phyloP scores from a whole-genome alignment of 345 rosid genomes.

The Aquilaria sinensis region DNA sequence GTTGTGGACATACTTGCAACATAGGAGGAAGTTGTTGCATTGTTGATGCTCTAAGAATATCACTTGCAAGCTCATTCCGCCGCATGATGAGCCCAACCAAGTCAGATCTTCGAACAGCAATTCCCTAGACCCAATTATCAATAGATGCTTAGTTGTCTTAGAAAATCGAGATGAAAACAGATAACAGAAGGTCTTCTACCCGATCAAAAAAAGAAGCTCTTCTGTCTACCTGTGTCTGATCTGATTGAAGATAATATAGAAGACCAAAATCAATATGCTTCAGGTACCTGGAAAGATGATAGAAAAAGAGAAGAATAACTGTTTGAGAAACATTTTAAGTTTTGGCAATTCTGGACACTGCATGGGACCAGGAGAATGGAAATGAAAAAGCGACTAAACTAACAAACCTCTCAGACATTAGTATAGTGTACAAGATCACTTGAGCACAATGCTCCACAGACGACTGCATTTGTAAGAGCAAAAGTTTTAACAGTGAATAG shows the following conservation, averaged over 20 bases:
- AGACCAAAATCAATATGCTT: conserved; percentile 79
- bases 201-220: conserved; percentile 4
- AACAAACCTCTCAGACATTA: conserved; percentile 93
- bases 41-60: conserved; percentile 67
- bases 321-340: neutral
- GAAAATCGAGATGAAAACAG: conserved; percentile 4
- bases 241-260: conserved; percentile 80
- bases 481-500: neutral
- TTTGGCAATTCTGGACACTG: neutral
- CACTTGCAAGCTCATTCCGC: conserved; percentile 89
- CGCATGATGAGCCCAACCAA: conserved; percentile 89
- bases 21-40: conserved; percentile 77
- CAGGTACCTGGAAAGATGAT: conserved; percentile 49
- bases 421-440: conserved; percentile 93
- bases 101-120: conserved; percentile 74
- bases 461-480: conserved; percentile 44
- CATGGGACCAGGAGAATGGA: neutral
- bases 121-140: conserved; percentile 46
- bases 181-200: conserved; percentile 6
- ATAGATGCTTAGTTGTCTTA: conserved; percentile 13
- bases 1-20: conserved; percentile 54
- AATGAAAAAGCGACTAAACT: conserved; percentile 2
- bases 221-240: conserved; percentile 66
- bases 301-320: conserved; percentile 9
- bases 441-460: conserved; percentile 90